These are phyloP conservation scores for Dentipellis fragilis DNA, from an alignment of 768 basidiomycete genomes.

Conservation along the genomic window DNA sequence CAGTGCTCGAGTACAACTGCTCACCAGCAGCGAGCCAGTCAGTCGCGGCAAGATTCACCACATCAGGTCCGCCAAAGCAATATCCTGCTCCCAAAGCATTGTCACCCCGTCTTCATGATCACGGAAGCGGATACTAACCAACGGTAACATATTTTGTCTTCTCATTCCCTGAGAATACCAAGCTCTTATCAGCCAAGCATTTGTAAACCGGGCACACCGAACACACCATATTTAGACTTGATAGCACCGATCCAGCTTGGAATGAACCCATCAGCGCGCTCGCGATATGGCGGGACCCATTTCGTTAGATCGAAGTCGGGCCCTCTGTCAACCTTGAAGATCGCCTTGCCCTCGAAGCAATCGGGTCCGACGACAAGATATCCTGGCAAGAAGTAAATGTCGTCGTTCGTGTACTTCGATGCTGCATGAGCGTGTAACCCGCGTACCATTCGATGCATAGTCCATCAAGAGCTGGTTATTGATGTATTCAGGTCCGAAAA, in stretches of 20 bases:
- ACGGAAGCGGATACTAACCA: slow-evolving; percentile 17
- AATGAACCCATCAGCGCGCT: slow-evolving; percentile 27
- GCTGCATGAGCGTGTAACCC: no score
- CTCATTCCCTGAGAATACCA: slow-evolving; percentile 15
- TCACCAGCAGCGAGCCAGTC: slow-evolving; percentile 40
- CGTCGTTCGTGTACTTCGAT: no score
- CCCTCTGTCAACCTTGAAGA: slow-evolving; percentile 30
- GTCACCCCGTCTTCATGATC: no score
- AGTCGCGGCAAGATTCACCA: slow-evolving; percentile 34
- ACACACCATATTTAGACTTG: slow-evolving; percentile 36
- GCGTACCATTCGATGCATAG: neutral
- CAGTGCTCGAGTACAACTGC: neutral
- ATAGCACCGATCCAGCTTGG: slow-evolving; percentile 46
- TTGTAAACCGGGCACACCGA: slow-evolving; percentile 7
- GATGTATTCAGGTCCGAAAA: slow-evolving; percentile 1
- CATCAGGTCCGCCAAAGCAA: slow-evolving; percentile 48
- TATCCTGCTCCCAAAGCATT: slow-evolving; percentile 17
- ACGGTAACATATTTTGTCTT: slow-evolving; percentile 11
- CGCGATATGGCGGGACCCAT: slow-evolving; percentile 31
- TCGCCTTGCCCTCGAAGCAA: slow-evolving; percentile 52
- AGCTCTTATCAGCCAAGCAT: no score
- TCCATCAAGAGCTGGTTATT: slow-evolving; percentile 1
- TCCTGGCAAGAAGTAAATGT: slow-evolving; percentile 25
- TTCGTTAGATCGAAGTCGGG: slow-evolving; percentile 26
- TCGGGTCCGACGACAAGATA: slow-evolving; percentile 51